Base-by-base conservation (phyloP, 2,329 filamentous ascomycete species). In the Sclerotiophoma versabilis region DNA sequence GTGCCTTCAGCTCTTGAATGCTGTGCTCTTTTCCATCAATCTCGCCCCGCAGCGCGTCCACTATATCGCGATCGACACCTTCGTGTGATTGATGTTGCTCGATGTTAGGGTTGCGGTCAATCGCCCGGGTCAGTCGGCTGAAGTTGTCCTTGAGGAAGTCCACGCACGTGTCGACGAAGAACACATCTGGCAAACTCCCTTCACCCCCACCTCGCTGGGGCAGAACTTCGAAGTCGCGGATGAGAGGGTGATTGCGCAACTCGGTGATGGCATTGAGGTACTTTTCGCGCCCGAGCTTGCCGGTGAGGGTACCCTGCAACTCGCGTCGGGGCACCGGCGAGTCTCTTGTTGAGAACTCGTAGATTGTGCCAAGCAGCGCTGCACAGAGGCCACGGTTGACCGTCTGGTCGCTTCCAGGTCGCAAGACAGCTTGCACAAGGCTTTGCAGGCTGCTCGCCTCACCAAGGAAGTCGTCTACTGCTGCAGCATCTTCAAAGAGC, bases 121-220 rank as follows among this genome's bases (percentile, higher is more conserved):
- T 91, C 12, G 92, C 90, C 58, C 92, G 86, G 32, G 89, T 80
- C 53, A 97, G 79, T 8, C 93, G 88, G 66, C 90, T 93, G 71
- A 96, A 98, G 70, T 96, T 96, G 68, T 98, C 93, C 69, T 97
- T 97, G 66, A 97, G 85, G 67, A 98, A 96, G 56, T 97, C 91
- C 49, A 99, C 87, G 74, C 97, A 98, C 0, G 85, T 85, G 39
- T 85, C 83, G 64, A 96, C 92, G 60, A 98, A 95, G 71, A 87
- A 96, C 0, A 96, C 90, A 44, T 93, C 88, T 0, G 92, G 90
- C 7, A 93, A 73, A 63, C 76, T 84, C 73, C 81, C 79, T 49
- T 79, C 65, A 12, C 63, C 63, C 3, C 66, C 62, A 5, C 67
- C 63, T 42, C 85, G 90, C 65, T 92, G 91, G 2, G 90, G 87